phyloP scores from a whole-genome alignment of 257 asterid genomes.

The Solanum ossicruentum region DNA sequence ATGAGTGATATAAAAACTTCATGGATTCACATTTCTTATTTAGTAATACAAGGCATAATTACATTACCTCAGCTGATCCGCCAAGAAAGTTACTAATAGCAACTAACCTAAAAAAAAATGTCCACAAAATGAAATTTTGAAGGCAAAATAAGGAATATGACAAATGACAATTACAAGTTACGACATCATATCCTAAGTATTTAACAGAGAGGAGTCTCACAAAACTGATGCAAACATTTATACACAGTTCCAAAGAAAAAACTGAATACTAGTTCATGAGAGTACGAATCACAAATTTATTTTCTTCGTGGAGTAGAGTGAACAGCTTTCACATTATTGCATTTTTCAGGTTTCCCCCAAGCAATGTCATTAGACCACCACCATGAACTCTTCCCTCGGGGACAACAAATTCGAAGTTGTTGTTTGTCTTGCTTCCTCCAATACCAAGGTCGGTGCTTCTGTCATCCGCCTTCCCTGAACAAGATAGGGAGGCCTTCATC shows the following conservation, averaged over 20 bases:
- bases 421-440: slow-evolving; percentile 3
- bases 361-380: slow-evolving; percentile 81
- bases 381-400: slow-evolving; percentile 95
- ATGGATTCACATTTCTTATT: background rate
- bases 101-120: background rate
- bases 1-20: background rate
- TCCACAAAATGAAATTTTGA: background rate
- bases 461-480: slow-evolving; percentile 28
- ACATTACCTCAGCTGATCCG: background rate
- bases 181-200: background rate
- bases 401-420: slow-evolving; percentile 26
- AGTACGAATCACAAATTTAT: background rate
- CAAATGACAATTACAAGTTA: background rate
- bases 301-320: background rate
- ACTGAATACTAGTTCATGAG: slow-evolving; percentile 1
- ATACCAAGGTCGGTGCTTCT: slow-evolving; percentile 12
- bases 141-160: background rate
- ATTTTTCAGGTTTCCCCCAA: slow-evolving; percentile 53
- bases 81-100: background rate
- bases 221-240: background rate
- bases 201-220: background rate
- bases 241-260: slow-evolving; percentile 1
- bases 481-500: slow-evolving; percentile 51
- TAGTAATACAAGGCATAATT: background rate
- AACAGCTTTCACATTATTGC: slow-evolving; percentile 13